phyloP scores from a whole-genome alignment of 2,329 filamentous ascomycete species.

The Exophiala calicioides region DNA sequence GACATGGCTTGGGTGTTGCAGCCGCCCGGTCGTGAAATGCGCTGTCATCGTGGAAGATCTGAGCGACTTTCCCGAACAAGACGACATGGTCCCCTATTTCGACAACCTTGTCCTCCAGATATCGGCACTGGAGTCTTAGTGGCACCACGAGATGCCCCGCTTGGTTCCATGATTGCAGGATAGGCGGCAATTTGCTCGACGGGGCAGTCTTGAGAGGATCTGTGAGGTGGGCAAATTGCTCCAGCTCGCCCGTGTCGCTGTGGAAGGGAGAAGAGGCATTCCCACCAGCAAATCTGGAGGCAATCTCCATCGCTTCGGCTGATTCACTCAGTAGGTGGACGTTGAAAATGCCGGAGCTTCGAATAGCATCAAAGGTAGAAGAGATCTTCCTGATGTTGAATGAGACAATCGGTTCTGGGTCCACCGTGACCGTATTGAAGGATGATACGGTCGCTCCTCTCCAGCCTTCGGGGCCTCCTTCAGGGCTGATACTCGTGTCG shows the following conservation, averaged over 20 bases:
- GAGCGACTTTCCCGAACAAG: conserved; percentile 46
- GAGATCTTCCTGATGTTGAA: conserved; percentile 63
- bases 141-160: conserved; percentile 34
- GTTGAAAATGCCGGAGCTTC: conserved; percentile 47
- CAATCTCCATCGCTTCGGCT: conserved; percentile 32
- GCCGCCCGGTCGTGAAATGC: conserved; percentile 8
- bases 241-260: conserved; percentile 16
- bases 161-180: conserved; percentile 6
- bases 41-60: conserved; percentile 15
- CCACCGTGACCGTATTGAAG: conserved; percentile 59
- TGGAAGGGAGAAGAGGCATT: conserved; percentile 25
- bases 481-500: conserved; percentile 32
- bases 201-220: neutral
- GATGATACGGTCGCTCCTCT: conserved; percentile 63
- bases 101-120: conserved; percentile 38
- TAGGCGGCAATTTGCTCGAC: conserved; percentile 6
- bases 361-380: conserved; percentile 56
- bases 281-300: conserved; percentile 23
- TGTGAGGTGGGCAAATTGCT: conserved; percentile 8
- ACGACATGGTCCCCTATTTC: conserved; percentile 51
- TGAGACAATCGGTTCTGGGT: conserved; percentile 58
- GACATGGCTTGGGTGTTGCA: conserved; percentile 7
- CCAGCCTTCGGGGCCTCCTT: conserved; percentile 35
- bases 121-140: conserved; percentile 31
- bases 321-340: conserved; percentile 51